Conservation (phyloP, 176 grass and related monocot genomes). For the Zizania latifolia region DNA sequence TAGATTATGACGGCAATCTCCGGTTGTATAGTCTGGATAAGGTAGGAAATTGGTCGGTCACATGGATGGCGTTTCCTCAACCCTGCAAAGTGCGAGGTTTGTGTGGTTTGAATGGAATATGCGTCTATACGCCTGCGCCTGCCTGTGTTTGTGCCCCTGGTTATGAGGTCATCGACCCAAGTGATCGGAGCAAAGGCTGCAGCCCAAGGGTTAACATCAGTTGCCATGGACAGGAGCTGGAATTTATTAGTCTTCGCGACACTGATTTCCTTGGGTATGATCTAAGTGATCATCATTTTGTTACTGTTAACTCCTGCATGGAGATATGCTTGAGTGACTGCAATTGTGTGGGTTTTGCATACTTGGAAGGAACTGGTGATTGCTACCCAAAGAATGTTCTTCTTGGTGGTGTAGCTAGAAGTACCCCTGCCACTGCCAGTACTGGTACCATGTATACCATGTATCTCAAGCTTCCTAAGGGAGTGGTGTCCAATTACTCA, state of each 20-base stretch:
- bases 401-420: not conserved
- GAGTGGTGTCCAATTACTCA: not conserved
- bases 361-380: conserved; percentile 26
- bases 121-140: conserved; percentile 29
- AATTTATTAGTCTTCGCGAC: not conserved
- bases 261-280: conserved; percentile 26
- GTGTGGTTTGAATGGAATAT: conserved; percentile 63
- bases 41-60: conserved; percentile 31
- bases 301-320: conserved; percentile 14
- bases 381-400: conserved; percentile 32
- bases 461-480: conserved; percentile 27
- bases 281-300: not conserved
- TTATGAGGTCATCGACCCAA: conserved; percentile 31
- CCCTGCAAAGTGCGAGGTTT: conserved; percentile 28
- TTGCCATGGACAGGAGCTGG: no score
- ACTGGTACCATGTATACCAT: conserved; percentile 21
- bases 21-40: conserved; percentile 36
- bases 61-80: conserved; percentile 50
- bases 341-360: conserved; percentile 26
- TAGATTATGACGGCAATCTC: conserved; percentile 52
- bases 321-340: conserved; percentile 30
- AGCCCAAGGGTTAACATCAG: no score
- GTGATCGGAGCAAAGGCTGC: no score
- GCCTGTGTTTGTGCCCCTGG: conserved; percentile 43
- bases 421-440: not conserved